Conservation (phyloP, 306 rosid genomes). For the Quercus alba region DNA sequence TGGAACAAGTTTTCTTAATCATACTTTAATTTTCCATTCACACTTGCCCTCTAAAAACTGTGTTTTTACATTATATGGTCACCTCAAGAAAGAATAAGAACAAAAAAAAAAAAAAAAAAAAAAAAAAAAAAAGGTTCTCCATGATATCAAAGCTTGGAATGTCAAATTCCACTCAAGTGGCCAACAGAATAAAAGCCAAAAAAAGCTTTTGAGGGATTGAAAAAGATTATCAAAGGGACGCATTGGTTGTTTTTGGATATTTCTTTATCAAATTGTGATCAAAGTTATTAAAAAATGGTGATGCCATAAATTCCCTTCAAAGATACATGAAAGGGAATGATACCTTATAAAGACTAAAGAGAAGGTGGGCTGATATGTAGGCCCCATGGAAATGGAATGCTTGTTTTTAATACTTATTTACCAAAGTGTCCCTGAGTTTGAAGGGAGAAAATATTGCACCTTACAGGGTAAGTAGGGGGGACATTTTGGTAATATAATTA, state of each 20-base stretch:
- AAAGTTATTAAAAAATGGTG: slow-evolving; percentile 1
- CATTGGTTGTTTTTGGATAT: background rate
- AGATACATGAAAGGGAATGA: background rate
- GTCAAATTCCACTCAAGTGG: slow-evolving; percentile 35
- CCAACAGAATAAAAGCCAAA: slow-evolving; percentile 32
- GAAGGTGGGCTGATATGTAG: background rate
- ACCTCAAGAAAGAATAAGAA: slow-evolving; percentile 32
- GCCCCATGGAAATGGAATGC: slow-evolving; percentile 4
- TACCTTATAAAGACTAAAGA: background rate
- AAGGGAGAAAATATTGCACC: background rate
- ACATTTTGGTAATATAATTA: background rate
- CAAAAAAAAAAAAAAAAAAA: background rate
- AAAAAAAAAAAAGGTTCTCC: slow-evolving; percentile 17
- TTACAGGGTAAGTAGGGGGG: background rate
- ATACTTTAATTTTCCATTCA: background rate
- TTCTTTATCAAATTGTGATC: background rate
- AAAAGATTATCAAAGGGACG: slow-evolving; percentile 14
- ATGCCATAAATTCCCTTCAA: slow-evolving; percentile 3
- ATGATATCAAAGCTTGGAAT: slow-evolving; percentile 29
- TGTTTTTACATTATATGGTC: background rate
- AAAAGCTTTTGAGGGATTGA: slow-evolving; percentile 28
- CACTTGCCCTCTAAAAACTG: background rate
- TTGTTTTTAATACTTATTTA: background rate
- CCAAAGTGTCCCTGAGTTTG: background rate
- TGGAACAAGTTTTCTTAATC: background rate